Evolutionary conservation across 2,329 filamentous ascomycete genomes (phyloP).

Genomic region (Hansfordia pulvinata): DNA sequence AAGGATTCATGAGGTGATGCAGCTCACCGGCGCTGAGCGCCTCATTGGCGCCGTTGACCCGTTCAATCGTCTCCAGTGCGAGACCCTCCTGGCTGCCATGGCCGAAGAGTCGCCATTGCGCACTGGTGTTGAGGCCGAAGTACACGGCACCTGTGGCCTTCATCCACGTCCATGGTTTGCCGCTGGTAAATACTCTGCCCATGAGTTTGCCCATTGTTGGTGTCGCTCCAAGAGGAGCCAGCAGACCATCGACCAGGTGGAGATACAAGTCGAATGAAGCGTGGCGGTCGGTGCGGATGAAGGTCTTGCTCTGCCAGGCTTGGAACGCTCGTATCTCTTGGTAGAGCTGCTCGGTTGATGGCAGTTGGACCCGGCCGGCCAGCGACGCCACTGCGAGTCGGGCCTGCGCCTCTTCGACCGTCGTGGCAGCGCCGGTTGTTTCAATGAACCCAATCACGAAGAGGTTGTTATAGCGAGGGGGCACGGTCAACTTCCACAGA

Average conservation of each 20-base stretch:
- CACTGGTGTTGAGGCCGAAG: constrained; percentile 19
- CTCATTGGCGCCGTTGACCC: too few relatives aligned
- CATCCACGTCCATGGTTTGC: constrained; percentile 12
- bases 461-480: constrained; percentile 16
- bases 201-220: constrained; percentile 16
- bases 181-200: constrained; percentile 10
- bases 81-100: constrained; percentile 14
- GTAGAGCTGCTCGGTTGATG: constrained; percentile 12
- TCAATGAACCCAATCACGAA: constrained; percentile 20
- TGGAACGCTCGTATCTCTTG: constrained; percentile 12
- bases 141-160: constrained; percentile 18
- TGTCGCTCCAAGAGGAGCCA: constrained; percentile 17
- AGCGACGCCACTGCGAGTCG: constrained; percentile 18
- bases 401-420: constrained; percentile 19
- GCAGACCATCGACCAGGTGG: constrained; percentile 17
- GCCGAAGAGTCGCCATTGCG: constrained; percentile 21
- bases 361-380: constrained; percentile 12
- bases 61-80: constrained; percentile 18
- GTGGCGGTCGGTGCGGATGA: constrained; percentile 19
- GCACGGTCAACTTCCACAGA: constrained; percentile 17
- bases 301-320: constrained; percentile 11
- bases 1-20: too few relatives aligned
- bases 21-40: too few relatives aligned
- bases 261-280: constrained; percentile 13
- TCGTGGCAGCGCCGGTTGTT: constrained; percentile 15